Conservation (phyloP, 345 rosid species). For the Salix udensis region DNA sequence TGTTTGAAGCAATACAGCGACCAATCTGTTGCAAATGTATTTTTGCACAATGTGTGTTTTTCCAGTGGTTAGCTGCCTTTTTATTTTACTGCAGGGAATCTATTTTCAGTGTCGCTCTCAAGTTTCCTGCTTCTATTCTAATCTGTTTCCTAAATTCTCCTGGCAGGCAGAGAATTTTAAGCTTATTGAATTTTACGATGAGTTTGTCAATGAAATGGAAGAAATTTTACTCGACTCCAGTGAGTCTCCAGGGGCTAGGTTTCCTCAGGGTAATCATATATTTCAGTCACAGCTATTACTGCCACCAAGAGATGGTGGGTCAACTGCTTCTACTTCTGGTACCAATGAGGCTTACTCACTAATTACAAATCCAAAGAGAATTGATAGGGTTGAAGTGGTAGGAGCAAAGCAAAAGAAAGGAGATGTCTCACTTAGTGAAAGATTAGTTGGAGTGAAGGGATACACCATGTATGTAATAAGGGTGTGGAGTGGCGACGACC, state of each 20-base stretch:
- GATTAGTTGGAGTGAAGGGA: slow-evolving; percentile 92
- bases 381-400: slow-evolving; percentile 78
- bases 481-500: slow-evolving; percentile 71
- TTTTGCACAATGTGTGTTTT: not conserved
- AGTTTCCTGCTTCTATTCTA: slow-evolving; percentile 17
- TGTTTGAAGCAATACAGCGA: not conserved
- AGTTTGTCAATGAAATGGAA: slow-evolving; percentile 94
- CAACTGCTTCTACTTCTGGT: slow-evolving; percentile 70
- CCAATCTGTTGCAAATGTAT: not conserved
- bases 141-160: not conserved
- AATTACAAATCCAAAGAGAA: slow-evolving; percentile 36
- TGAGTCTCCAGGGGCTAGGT: slow-evolving; percentile 65
- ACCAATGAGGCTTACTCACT: slow-evolving; percentile 39
- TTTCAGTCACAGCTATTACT: slow-evolving; percentile 46
- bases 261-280: slow-evolving; percentile 47
- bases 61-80: not conserved
- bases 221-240: slow-evolving; percentile 77
- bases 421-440: slow-evolving; percentile 84
- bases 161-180: slow-evolving; percentile 46
- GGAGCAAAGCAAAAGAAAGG: slow-evolving; percentile 94
- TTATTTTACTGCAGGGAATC: not conserved
- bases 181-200: slow-evolving; percentile 62
- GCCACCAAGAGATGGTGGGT: slow-evolving; percentile 70
- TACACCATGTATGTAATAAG: slow-evolving; percentile 75
- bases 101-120: not conserved